Evolutionary conservation across 1,284 basidiomycete species (phyloP), one percentile per base, ranked within the genome.

Genomic region (Papiliotrema fonsecae): DNA sequence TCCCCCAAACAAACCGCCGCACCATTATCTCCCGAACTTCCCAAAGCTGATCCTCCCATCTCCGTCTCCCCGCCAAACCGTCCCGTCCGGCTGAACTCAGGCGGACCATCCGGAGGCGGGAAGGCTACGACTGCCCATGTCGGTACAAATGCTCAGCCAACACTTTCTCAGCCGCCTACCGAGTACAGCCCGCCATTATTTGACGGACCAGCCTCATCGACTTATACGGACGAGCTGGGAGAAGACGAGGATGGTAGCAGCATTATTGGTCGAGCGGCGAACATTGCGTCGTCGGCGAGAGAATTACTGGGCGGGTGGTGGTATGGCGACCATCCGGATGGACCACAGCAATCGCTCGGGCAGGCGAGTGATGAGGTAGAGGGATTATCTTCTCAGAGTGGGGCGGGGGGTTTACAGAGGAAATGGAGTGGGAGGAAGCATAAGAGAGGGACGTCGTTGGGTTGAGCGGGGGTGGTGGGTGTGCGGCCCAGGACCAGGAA

Each of bases 261-360:
- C 35, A 69, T 73, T 28, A 69, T 69, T 51, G 69, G 71, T 6
- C 56, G 70, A 41, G 74, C 71, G 21, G 71, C 68, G 31, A 74
- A 71, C 51, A 72, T 75, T 48, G 73, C 72, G 31, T 72, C 61
- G 50, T 70, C 72, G 7, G 74, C 74, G 13, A 73, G 71, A 54
- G 74, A 73, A 51, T 58, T 75, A 21, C 56, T 75, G 25, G 73
- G 73, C n/a, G 67, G 69, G 3, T 54, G 74, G 51, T 74, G 72
- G 73, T 72, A 72, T 49, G 69, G 69, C 28, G 54, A 52, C n/a
- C 52, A 62, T 40, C 7, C 25, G 13, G 41, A n/a, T 9, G 40
- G 32, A 5, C 14, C 5, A 6, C 6, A 11, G 19, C 9, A 21
- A 7, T 11, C 13, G 10, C 28, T 27, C 5, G 42, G 28, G 7